phyloP scores from a whole-genome alignment of 208 protist genomes.

The Crithidia thermophila region DNA sequence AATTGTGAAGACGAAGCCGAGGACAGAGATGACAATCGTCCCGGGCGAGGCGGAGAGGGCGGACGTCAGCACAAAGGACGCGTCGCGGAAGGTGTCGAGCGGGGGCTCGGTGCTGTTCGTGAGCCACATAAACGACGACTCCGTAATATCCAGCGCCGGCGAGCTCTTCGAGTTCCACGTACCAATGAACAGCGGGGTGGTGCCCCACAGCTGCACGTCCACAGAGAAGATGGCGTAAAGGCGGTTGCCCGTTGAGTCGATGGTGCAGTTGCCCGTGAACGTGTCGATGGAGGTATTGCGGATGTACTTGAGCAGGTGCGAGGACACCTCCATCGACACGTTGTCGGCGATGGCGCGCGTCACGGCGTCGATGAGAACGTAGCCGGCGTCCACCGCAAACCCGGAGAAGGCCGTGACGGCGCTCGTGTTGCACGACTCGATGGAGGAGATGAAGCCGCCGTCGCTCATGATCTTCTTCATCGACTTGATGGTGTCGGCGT shows the following conservation, averaged over 20 bases:
- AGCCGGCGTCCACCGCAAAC: conserved; percentile 82
- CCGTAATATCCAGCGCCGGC: conserved; percentile 37
- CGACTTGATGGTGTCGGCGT: conserved; percentile 24
- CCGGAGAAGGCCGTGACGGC: conserved; percentile 40
- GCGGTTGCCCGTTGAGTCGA: conserved; percentile 73
- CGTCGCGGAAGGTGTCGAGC: conserved; percentile 82
- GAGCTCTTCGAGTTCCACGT: conserved; percentile 51
- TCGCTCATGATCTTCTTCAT: conserved; percentile 58
- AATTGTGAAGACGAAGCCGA: conserved; percentile 84
- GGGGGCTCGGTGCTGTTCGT: conserved; percentile 62
- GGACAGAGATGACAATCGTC: conserved; percentile 76
- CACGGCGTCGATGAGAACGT: conserved; percentile 66
- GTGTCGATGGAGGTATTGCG: conserved; percentile 59
- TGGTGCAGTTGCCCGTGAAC: conserved; percentile 65
- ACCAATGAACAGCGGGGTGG: conserved; percentile 50
- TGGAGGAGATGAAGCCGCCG: conserved; percentile 63
- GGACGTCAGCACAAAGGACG: conserved; percentile 74
- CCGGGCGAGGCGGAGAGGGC: conserved; percentile 73
- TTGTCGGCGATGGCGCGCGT: conserved; percentile 43
- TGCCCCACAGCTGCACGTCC: conserved; percentile 66
- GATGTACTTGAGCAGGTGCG: conserved; percentile 49
- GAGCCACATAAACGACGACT: conserved; percentile 60
- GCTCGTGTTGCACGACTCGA: conserved; percentile 45
- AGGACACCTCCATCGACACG: conserved; percentile 53
- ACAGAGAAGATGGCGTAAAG: conserved; percentile 58